A percentile compares a stretch with the other conserved stretches of the same genome.
Conservation (phyloP, 129 eudicot species). For the Lonicera japonica region DNA sequence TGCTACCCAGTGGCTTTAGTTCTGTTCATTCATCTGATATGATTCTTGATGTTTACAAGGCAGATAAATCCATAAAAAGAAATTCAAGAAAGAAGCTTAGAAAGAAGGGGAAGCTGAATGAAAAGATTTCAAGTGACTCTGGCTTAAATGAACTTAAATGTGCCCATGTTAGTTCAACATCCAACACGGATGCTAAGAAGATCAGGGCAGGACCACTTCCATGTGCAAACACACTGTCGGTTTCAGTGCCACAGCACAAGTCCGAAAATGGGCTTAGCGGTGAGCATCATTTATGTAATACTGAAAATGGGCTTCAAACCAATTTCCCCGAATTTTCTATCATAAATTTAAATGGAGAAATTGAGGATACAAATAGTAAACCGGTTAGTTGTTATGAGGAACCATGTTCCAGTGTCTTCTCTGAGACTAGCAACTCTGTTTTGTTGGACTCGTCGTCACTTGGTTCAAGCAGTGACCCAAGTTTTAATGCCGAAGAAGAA, state of each 20-base stretch:
- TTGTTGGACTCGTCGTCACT: conserved; percentile 3
- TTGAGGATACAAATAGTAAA: not conserved
- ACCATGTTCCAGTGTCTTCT: not conserved
- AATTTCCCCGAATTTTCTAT: no score
- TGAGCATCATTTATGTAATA: no score
- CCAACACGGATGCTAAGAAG: not conserved
- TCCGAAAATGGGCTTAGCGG: not conserved
- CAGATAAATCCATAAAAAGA: conserved; percentile 7
- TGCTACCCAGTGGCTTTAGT: no score
- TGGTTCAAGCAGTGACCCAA: conserved; percentile 3
- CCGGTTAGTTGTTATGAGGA: not conserved
- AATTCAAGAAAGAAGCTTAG: conserved; percentile 12
- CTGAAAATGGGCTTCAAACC: no score
- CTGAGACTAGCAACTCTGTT: not conserved
- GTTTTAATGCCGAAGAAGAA: conserved; percentile 4
- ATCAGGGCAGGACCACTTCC: no score
- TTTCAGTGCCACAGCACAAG: no score
- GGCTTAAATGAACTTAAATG: conserved; percentile 11
- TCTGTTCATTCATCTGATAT: conserved; percentile 6
- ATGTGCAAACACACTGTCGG: no score
- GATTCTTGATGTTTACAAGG: conserved; percentile 5
- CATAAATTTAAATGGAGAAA: not conserved
- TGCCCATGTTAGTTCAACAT: not conserved
- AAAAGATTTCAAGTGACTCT: conserved; percentile 2
- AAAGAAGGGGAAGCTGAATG: conserved; percentile 10